Percentiles rank a stretch among this genome's conserved stretches.
Evolutionary conservation across 2,329 filamentous ascomycete genomes (phyloP).

Genomic region (Ceratocystis variospora): DNA sequence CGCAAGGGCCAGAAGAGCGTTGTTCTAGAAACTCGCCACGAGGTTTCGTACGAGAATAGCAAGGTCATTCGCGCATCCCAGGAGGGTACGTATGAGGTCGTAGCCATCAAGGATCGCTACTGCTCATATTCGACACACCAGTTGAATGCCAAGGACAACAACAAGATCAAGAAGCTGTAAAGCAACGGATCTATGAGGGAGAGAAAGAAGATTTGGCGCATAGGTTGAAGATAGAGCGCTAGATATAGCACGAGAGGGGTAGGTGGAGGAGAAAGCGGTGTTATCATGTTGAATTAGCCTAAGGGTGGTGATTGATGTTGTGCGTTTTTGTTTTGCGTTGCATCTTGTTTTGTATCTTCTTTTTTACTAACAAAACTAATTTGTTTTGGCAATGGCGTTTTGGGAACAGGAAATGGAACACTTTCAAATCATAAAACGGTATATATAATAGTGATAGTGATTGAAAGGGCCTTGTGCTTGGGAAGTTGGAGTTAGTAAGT

Average conservation of each 20-base stretch:
- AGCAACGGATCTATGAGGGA: background rate
- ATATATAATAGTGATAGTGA: background rate
- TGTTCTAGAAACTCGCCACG: slow-evolving; percentile 81
- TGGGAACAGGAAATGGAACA: slow-evolving; percentile 17
- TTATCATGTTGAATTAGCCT: background rate
- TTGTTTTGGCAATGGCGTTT: slow-evolving; percentile 18
- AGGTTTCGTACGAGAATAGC: slow-evolving; percentile 65
- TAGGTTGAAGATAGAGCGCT: background rate
- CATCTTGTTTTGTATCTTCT: slow-evolving; percentile 12
- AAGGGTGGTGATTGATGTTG: background rate
- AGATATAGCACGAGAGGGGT: background rate
- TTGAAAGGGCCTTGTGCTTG: background rate
- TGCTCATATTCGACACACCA: slow-evolving; percentile 74
- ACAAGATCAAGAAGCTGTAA: slow-evolving; percentile 20
- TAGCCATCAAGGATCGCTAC: slow-evolving; percentile 85
- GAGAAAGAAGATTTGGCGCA: background rate
- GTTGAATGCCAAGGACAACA: slow-evolving; percentile 37
- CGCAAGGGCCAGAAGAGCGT: slow-evolving; percentile 63
- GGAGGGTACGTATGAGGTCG: slow-evolving; percentile 94
- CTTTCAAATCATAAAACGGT: slow-evolving; percentile 16
- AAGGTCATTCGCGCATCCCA: slow-evolving; percentile 76
- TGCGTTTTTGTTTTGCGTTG: slow-evolving; percentile 8
- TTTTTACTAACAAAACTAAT: slow-evolving; percentile 13
- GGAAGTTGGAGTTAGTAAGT: background rate
- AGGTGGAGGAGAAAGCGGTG: background rate